Conservation (phyloP, 2,329 filamentous ascomycete genomes). For the Aspergillus brunneoviolaceus region DNA sequence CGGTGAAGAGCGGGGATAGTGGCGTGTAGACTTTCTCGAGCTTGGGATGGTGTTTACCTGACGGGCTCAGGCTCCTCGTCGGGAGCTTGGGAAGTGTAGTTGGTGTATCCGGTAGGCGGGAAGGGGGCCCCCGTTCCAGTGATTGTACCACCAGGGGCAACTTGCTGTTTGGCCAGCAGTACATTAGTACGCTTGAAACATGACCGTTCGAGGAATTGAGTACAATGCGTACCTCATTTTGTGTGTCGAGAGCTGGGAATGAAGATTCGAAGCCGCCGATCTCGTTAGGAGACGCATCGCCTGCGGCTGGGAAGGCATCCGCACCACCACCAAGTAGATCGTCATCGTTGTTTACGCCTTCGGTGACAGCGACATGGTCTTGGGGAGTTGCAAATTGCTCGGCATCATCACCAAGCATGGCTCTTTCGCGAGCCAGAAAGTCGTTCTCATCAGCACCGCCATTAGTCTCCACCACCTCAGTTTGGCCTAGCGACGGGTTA, state of each 20-base stretch:
- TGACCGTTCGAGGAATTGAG: background rate
- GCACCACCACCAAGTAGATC: slow-evolving; percentile 71
- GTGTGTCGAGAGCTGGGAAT: slow-evolving; percentile 78
- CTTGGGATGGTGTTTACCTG: slow-evolving; percentile 46
- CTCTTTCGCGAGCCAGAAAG: slow-evolving; percentile 90
- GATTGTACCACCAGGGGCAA: slow-evolving; percentile 75
- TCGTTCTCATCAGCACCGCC: slow-evolving; percentile 65
- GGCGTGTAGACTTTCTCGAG: background rate
- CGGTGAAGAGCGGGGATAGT: background rate
- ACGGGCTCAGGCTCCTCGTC: slow-evolving; percentile 89
- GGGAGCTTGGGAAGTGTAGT: slow-evolving; percentile 54
- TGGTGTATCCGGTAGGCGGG: slow-evolving; percentile 52
- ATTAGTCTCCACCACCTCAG: slow-evolving; percentile 32
- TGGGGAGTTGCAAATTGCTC: slow-evolving; percentile 79
- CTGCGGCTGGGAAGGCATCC: slow-evolving; percentile 26
- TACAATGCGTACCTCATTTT: slow-evolving; percentile 63
- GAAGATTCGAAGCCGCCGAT: slow-evolving; percentile 76
- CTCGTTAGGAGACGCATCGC: slow-evolving; percentile 31
- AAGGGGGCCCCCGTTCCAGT: slow-evolving; percentile 67
- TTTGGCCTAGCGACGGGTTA: slow-evolving; percentile 36
- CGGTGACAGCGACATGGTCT: slow-evolving; percentile 60
- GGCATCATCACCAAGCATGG: slow-evolving; percentile 86
- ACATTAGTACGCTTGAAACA: slow-evolving; percentile 13
- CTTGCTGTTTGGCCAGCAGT: slow-evolving; percentile 51
- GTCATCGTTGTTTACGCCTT: slow-evolving; percentile 63